Percentiles rank a stretch among this genome's conserved stretches.
Conservation (phyloP, 371 early-diverging fungal genomes). For the Syncephalastrum racemosum region DNA sequence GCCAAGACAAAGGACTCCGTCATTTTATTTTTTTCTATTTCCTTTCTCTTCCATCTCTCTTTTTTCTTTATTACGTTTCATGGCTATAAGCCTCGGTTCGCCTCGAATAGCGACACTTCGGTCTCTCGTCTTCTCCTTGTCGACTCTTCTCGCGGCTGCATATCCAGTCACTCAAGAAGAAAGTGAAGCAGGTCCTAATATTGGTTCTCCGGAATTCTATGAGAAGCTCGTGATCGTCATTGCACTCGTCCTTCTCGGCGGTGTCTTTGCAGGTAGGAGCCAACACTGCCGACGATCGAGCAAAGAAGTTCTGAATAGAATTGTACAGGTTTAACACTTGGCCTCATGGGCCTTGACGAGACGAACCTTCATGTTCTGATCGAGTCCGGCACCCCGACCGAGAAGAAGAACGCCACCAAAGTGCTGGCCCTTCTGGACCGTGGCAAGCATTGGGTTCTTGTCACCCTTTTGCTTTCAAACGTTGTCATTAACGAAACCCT, state of each 20-base stretch:
- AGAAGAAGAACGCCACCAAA: slow-evolving; percentile 65
- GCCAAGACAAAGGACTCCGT: no score
- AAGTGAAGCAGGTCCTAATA: slow-evolving; percentile 2
- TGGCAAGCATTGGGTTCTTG: slow-evolving; percentile 82
- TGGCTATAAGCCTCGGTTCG: neutral
- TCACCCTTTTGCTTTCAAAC: slow-evolving; percentile 88
- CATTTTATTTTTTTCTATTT: neutral
- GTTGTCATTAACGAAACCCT: slow-evolving; percentile 93
- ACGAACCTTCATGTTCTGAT: slow-evolving; percentile 69
- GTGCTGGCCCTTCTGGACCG: slow-evolving; percentile 69
- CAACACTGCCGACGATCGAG: neutral
- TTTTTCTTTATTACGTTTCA: slow-evolving; percentile 6
- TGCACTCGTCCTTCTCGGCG: slow-evolving; percentile 63
- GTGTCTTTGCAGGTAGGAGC: slow-evolving; percentile 67
- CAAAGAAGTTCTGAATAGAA: neutral
- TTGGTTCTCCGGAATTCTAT: slow-evolving; percentile 28
- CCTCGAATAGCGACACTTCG: no score
- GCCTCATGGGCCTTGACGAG: slow-evolving; percentile 76
- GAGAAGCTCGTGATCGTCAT: slow-evolving; percentile 43
- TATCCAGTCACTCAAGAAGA: slow-evolving; percentile 8
- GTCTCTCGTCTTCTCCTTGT: no score
- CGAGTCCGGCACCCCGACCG: slow-evolving; percentile 64
- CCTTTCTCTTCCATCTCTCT: neutral
- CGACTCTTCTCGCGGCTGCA: slow-evolving; percentile 9
- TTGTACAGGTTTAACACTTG: slow-evolving; percentile 74